phyloP scores from a whole-genome alignment of 2,329 filamentous ascomycete species.

The Claviceps digitariae region DNA sequence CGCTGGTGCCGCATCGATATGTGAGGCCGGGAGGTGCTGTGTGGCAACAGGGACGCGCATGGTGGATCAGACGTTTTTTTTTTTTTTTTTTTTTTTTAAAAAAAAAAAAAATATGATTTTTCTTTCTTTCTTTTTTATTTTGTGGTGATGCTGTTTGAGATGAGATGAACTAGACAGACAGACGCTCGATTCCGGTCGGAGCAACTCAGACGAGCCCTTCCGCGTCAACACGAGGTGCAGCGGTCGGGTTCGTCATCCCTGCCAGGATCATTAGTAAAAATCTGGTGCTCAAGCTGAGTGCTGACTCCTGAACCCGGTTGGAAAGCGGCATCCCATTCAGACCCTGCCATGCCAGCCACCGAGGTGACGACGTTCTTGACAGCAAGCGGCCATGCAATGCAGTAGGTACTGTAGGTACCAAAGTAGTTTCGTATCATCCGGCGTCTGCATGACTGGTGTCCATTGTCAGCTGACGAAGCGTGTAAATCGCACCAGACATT shows the following conservation, averaged over 20 bases:
- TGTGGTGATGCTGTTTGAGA: neutral
- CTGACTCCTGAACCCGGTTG: neutral
- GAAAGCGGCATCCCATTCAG: neutral
- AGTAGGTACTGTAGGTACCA: too few species aligned
- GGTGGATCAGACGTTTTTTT: neutral
- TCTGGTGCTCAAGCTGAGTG: too few species aligned
- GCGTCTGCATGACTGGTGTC: neutral
- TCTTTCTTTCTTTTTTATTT: too few species aligned
- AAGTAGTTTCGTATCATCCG: neutral
- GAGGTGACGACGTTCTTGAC: too few species aligned
- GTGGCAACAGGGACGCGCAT: slow-evolving; percentile 8
- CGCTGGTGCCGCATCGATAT: slow-evolving; percentile 3
- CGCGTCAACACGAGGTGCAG: too few species aligned
- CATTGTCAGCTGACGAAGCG: neutral
- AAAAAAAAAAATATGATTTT: neutral
- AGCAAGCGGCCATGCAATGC: too few species aligned
- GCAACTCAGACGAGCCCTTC: neutral
- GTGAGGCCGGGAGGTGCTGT: slow-evolving; percentile 2
- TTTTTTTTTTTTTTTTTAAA: too few species aligned
- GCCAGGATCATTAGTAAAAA: too few species aligned
- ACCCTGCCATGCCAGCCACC: too few species aligned
- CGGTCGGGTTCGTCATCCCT: too few species aligned
- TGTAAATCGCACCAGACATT: neutral
- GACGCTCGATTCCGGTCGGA: neutral
- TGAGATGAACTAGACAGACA: neutral